A percentile compares a stretch with the other conserved stretches of the same genome.
phyloP scores from a whole-genome alignment of 2,329 filamentous ascomycete species.

The Drechslera avenae region DNA sequence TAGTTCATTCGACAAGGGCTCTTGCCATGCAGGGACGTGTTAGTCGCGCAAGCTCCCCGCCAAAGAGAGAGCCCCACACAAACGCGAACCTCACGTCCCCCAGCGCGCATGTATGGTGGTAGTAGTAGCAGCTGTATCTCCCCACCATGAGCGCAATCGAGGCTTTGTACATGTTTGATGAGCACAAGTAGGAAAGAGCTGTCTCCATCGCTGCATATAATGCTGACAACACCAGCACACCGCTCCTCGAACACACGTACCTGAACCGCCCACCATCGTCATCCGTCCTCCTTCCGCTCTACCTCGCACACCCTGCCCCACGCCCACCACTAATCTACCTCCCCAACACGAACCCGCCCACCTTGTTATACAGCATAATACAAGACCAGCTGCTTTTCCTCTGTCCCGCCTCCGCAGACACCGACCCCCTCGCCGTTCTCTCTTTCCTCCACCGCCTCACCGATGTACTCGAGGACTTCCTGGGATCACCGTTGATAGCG shows the following conservation, averaged over 20 bases:
- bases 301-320: constrained; percentile 79
- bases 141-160: constrained; percentile 73
- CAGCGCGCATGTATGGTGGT: constrained; percentile 21
- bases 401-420: constrained; percentile 81
- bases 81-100: constrained; percentile 13
- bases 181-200: constrained; percentile 73
- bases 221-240: constrained; percentile 62
- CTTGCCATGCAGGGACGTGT: constrained; percentile 3
- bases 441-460: constrained; percentile 94
- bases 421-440: constrained; percentile 85
- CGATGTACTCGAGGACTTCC: constrained; percentile 91
- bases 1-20: neutral
- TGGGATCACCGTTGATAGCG: constrained; percentile 83
- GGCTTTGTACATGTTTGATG: constrained; percentile 95
- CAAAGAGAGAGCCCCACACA: constrained; percentile 29
- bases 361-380: constrained; percentile 83
- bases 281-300: constrained; percentile 78
- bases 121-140: constrained; percentile 22
- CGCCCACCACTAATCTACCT: constrained; percentile 88
- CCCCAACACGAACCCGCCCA: constrained; percentile 79
- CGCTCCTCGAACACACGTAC: constrained; percentile 88
- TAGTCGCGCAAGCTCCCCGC: constrained; percentile 24
- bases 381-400: constrained; percentile 88
- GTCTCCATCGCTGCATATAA: neutral
- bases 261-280: constrained; percentile 79